Evolutionary conservation across 2,329 filamentous ascomycete species (phyloP).

Genomic region (Botrytis byssoidea): DNA sequence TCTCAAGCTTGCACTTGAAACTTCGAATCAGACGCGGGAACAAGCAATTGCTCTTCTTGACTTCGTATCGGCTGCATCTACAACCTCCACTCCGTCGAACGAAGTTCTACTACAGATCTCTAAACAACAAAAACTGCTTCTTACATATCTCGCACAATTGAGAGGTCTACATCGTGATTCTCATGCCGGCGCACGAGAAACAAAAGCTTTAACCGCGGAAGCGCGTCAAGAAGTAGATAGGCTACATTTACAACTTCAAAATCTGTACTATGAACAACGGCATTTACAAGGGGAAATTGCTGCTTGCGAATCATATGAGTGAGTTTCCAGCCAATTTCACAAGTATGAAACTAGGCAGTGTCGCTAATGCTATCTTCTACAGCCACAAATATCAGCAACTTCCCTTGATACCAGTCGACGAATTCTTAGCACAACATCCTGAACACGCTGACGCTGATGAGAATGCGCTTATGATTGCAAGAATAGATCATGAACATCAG

Average conservation of each 20-base stretch:
- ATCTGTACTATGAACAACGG: conserved; percentile 92
- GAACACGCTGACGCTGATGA: conserved; percentile 71
- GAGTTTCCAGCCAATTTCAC: conserved; percentile 42
- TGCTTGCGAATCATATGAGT: conserved; percentile 91
- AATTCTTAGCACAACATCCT: conserved; percentile 75
- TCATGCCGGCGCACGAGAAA: conserved; percentile 76
- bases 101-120: conserved; percentile 59
- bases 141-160: conserved; percentile 75
- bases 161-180: conserved; percentile 81
- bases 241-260: conserved; percentile 89
- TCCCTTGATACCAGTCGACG: conserved; percentile 77
- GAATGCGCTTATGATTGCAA: conserved; percentile 80
- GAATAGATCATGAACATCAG: conserved; percentile 85
- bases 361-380: conserved; percentile 11
- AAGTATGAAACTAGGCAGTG: background rate
- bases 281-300: conserved; percentile 87
- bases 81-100: conserved; percentile 46
- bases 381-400: conserved; percentile 87
- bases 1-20: conserved; percentile 66
- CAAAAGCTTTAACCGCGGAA: conserved; percentile 82
- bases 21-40: conserved; percentile 69
- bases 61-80: conserved; percentile 55
- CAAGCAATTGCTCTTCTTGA: conserved; percentile 68
- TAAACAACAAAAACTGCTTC: conserved; percentile 76
- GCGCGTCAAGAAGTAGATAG: conserved; percentile 87